Percentiles rank a stretch among this genome's conserved stretches.
Evolutionary conservation across 768 basidiomycete species (phyloP).

Genomic region (Boletus sp.): DNA sequence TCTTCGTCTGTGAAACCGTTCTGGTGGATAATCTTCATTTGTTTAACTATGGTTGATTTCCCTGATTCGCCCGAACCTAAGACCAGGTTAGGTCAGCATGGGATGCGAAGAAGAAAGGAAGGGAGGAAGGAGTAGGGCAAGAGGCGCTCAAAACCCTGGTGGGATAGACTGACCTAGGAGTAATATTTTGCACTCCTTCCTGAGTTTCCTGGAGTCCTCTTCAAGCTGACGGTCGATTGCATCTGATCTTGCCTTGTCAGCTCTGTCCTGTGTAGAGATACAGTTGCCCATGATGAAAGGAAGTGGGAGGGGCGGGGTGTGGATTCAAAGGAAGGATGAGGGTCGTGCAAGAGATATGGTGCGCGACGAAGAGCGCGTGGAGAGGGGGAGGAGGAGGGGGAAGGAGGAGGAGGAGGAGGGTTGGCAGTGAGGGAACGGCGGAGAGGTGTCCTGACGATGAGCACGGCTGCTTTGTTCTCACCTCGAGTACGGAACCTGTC

Average conservation of each 20-base stretch:
- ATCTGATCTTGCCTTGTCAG: constrained; percentile 61
- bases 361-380: not conserved
- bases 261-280: constrained; percentile 52
- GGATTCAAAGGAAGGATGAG: not conserved
- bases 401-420: not conserved
- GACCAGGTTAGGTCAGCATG: not conserved
- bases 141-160: constrained; percentile 7
- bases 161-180: constrained; percentile 65
- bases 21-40: constrained; percentile 99
- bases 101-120: not conserved
- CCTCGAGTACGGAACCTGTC: constrained; percentile 13
- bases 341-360: not conserved
- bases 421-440: constrained; percentile 7
- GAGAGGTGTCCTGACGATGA: constrained; percentile 10
- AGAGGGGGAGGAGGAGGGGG: no score
- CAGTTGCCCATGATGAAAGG: constrained; percentile 61
- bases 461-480: constrained; percentile 26
- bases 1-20: constrained; percentile 81
- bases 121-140: not conserved
- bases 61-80: constrained; percentile 93
- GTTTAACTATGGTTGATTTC: constrained; percentile 94
- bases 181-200: constrained; percentile 89
- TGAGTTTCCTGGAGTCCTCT: constrained; percentile 78
- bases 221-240: constrained; percentile 81
- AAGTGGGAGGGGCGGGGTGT: not conserved